Percentiles rank a stretch among this genome's conserved stretches.
Conservation (phyloP, 2,329 filamentous ascomycete genomes). For the Aspergillus sp. region DNA sequence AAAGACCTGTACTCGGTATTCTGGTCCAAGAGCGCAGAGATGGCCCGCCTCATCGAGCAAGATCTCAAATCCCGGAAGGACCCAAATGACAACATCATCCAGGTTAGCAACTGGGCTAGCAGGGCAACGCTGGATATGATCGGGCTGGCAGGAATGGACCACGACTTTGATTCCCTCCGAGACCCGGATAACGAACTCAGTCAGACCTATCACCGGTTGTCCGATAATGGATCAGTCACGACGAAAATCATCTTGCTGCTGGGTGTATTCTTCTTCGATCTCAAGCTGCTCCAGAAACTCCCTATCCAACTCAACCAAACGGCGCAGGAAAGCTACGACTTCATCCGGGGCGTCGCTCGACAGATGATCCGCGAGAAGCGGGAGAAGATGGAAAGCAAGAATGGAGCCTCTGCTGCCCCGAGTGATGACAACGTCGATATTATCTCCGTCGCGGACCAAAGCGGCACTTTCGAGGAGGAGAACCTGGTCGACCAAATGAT, state of each 20-base stretch:
- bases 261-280: constrained; percentile 51
- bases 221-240: constrained; percentile 9
- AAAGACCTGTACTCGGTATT: constrained; percentile 79
- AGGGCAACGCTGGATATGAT: constrained; percentile 68
- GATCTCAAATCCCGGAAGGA: constrained; percentile 32
- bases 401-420: too few relatives aligned
- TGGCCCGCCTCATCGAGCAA: constrained; percentile 52
- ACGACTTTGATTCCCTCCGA: constrained; percentile 59
- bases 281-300: constrained; percentile 52
- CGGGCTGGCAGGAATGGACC: constrained; percentile 61
- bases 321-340: constrained; percentile 46
- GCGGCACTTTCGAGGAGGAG: constrained; percentile 66
- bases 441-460: constrained; percentile 68
- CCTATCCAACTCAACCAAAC: constrained; percentile 65
- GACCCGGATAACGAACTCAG: constrained; percentile 54
- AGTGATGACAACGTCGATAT: constrained; percentile 51
- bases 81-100: constrained; percentile 39
- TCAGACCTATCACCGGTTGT: constrained; percentile 22
- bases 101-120: constrained; percentile 56
- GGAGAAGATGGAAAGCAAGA: constrained; percentile 35
- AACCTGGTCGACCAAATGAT: constrained; percentile 82
- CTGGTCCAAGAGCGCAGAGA: constrained; percentile 67
- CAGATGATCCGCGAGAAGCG: constrained; percentile 66
- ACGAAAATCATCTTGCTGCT: constrained; percentile 49
- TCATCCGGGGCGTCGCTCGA: constrained; percentile 58